Base-by-base conservation (phyloP, 106 monocot species). In the Posidonia australis region DNA sequence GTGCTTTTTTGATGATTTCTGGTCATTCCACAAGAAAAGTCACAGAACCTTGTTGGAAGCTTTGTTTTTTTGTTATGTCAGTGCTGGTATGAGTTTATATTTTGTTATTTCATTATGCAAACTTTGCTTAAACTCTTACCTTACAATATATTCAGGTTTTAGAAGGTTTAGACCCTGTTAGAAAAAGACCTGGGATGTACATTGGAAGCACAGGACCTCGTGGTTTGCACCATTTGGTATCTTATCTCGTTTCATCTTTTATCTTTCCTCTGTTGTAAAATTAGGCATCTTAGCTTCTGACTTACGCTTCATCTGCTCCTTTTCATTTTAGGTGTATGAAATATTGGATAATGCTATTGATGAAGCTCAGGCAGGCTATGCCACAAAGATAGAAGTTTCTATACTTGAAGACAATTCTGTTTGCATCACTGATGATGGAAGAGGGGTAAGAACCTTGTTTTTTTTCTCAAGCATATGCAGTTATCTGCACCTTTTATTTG, bases 101-200 rank as follows among this genome's bases (percentile, higher is more conserved):
- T 36, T 36, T 2, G 2, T 4, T 7, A 36, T 10, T 19, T 19
- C 10, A 21, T 10, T 23, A 20, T 53, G 7, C 0, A 53, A 53
- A 53, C 22, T 21, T 53, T 53, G 2, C 2, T 28, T 58, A 9
- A 28, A 21, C 30, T 17, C 16, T 58, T 13, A 20, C 30, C 30
- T 13, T 60, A 17, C 19, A 23, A 1, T 9, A 45, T 18, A 55
- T 65, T 68, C 65, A 98, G 96, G 96, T 98, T 22, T 64, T 98
- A 55, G 90, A 98, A 81, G 96, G 90, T 42, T 72, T 98, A 46
- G 96, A 98, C 75, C 82, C 90, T 47, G 96, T 98, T n/a, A 80
- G 96, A 59, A 98, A 90, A 71, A 98, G 96, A 63, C 96, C 90
- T 62, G 96, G 90, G 49, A 98, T 98, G 96, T 98, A 98, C 55